Base-by-base conservation (phyloP, 2,329 filamentous ascomycete species). In the Fusarium armeniacum region DNA sequence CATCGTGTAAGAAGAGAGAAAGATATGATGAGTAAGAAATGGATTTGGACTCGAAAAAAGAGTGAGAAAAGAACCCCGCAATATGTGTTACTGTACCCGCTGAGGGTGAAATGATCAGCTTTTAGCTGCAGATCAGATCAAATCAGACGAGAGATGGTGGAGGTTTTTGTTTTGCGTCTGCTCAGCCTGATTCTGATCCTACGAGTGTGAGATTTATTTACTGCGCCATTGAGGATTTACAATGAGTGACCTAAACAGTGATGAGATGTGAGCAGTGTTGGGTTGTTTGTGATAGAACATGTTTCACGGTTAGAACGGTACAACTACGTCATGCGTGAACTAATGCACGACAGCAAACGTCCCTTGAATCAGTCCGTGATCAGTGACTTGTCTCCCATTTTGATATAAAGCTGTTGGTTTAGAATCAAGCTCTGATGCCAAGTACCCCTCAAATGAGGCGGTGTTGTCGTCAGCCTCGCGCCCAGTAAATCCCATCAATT, bases 121-220 rank as follows among this genome's bases (percentile, higher is more conserved):
- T 57, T 30, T 8, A 63, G 44, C 44, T 28, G 61, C 41, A 58
- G 61, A 65, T 65, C 53, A 51, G 6, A 15, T 16, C 45, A 51
- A 6, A 16, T 15, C 32, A 57, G 41, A 45, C 32, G 32, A 52
- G 20, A 30, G 15, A 41, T 28, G 33, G 60, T 33, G 15, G 55
- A 24, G 36, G 32, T 18, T 51, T 33, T 12, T 22, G 10, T 16
- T 8, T 43, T 26, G 15, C 11, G 28, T 40, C 12, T 46, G 22
- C 15, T 16, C 12, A 56, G 46, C 60, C 40, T 30, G 33, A 28
- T 18, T 9, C 36, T 40, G n/a, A 26, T 57, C 35, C 30, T 55
- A 11, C 16, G 38, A 38, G 36, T 61, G 58, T 50, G 44, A 44
- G 57, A 55, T 55, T 28, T 24, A 18, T n/a, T 47, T 22, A 43